Evolutionary conservation across 495 filamentous ascomycete genomes (phyloP).

Genomic region (Penicillium dipodomyicola): DNA sequence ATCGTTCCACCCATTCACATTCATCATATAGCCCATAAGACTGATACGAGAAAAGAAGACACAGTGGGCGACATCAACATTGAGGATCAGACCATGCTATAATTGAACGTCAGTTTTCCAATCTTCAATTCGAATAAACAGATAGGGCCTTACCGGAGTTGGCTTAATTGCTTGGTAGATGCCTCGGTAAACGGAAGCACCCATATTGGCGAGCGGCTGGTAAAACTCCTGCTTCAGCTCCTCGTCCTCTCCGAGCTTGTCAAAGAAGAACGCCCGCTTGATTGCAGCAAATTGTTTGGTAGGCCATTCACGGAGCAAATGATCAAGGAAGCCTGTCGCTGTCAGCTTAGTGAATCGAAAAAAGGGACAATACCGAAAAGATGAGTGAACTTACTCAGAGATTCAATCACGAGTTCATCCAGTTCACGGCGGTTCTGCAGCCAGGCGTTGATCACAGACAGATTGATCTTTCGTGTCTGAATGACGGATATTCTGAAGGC

Average conservation of each 20-base stretch:
- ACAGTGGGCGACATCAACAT: slow-evolving; percentile 62
- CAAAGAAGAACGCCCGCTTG: slow-evolving; percentile 73
- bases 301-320: slow-evolving; percentile 75
- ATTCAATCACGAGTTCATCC: slow-evolving; percentile 66
- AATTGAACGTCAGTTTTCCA: slow-evolving; percentile 13
- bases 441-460: slow-evolving; percentile 63
- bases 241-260: slow-evolving; percentile 36
- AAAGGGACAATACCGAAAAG: background rate
- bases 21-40: slow-evolving; percentile 33
- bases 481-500: slow-evolving; percentile 56
- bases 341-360: slow-evolving; percentile 18
- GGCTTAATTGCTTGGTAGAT: slow-evolving; percentile 78
- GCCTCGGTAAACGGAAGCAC: slow-evolving; percentile 77
- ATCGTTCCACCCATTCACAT: slow-evolving; percentile 21
- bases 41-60: slow-evolving; percentile 40
- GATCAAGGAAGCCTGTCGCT: slow-evolving; percentile 72
- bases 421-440: slow-evolving; percentile 56
- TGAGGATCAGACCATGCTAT: slow-evolving; percentile 63
- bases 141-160: slow-evolving; percentile 47
- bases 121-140: background rate
- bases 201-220: slow-evolving; percentile 29
- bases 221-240: slow-evolving; percentile 13
- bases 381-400: slow-evolving; percentile 59
- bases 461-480: slow-evolving; percentile 57
- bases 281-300: slow-evolving; percentile 60